These are phyloP conservation scores for Tubosaeta brunneosetosa DNA, from an alignment of 768 basidiomycete species.

Conservation along the genomic window DNA sequence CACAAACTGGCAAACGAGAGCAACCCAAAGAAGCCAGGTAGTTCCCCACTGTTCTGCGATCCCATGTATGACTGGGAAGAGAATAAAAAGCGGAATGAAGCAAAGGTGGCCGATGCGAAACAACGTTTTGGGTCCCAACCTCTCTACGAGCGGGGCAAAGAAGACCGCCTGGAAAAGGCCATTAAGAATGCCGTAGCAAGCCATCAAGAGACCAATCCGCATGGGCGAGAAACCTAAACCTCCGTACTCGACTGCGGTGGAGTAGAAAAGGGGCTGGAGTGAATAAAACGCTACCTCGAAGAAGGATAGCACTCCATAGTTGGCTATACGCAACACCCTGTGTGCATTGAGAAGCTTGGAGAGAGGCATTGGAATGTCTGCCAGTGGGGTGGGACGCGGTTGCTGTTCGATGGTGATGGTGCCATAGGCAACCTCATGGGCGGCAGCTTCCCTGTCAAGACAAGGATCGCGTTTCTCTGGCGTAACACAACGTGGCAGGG, in stretches of 20 bases:
- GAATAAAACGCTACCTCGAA: constrained; percentile 33
- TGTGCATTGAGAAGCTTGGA: constrained; percentile 25
- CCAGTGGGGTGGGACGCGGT: not conserved
- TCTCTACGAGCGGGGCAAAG: constrained; percentile 30
- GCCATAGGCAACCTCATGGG: constrained; percentile 11
- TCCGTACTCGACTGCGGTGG: constrained; percentile 33
- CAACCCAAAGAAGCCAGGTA: constrained; percentile 23
- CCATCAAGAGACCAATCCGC: constrained; percentile 36
- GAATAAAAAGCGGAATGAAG: constrained; percentile 28
- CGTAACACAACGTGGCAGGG: constrained; percentile 6
- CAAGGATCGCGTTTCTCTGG: constrained; percentile 11
- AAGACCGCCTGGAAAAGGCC: constrained; percentile 30
- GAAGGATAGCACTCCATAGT: constrained; percentile 35
- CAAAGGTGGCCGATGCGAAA: constrained; percentile 24
- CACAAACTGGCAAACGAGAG: constrained; percentile 22
- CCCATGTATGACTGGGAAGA: constrained; percentile 31
- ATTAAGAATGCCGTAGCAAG: constrained; percentile 29
- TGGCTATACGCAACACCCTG: constrained; percentile 32
- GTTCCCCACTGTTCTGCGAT: constrained; percentile 24
- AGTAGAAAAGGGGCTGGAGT: constrained; percentile 38
- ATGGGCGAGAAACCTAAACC: constrained; percentile 35
- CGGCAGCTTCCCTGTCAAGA: constrained; percentile 11
- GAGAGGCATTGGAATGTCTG: constrained; percentile 22
- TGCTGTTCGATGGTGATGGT: constrained; percentile 12
- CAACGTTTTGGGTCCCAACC: constrained; percentile 30